These are phyloP conservation scores for Rhazya stricta DNA, from an alignment of 257 asterid genomes.

Conservation along the genomic window DNA sequence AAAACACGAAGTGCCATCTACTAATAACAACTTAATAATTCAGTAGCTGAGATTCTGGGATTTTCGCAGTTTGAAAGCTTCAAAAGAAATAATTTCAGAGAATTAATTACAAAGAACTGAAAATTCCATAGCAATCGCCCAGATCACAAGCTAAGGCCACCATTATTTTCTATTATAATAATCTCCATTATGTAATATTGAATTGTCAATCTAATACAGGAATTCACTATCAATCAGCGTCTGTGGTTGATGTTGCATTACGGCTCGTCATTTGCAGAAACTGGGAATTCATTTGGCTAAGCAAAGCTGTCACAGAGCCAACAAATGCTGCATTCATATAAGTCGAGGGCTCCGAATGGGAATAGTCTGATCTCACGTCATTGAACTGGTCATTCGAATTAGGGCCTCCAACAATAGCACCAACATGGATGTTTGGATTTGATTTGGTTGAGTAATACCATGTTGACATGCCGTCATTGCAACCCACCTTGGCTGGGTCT, in stretches of 20 bases:
- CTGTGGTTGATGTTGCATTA: background rate
- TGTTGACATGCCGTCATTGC: conserved; percentile 37
- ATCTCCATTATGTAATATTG: background rate
- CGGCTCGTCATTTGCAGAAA: background rate
- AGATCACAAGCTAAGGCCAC: too few species aligned
- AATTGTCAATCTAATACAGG: background rate
- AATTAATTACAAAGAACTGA: too few species aligned
- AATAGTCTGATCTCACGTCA: conserved; percentile 54
- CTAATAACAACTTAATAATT: too few species aligned
- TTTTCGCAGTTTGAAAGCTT: too few species aligned
- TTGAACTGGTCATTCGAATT: conserved; percentile 41
- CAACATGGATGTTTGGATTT: conserved; percentile 62
- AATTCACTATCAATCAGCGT: background rate
- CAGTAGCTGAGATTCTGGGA: too few species aligned
- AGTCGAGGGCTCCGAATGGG: conserved; percentile 60
- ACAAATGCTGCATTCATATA: conserved; percentile 78
- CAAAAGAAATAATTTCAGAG: too few species aligned
- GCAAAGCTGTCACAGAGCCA: conserved; percentile 49
- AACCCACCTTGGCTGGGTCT: conserved; percentile 38
- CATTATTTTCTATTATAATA: background rate
- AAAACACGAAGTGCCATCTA: too few species aligned
- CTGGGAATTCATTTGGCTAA: conserved; percentile 14
- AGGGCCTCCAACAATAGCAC: conserved; percentile 81
- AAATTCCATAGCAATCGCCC: too few species aligned
- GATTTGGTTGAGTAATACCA: conserved; percentile 45